Base-by-base conservation (phyloP, 2,329 filamentous ascomycete genomes). In the Didymella sp. region DNA sequence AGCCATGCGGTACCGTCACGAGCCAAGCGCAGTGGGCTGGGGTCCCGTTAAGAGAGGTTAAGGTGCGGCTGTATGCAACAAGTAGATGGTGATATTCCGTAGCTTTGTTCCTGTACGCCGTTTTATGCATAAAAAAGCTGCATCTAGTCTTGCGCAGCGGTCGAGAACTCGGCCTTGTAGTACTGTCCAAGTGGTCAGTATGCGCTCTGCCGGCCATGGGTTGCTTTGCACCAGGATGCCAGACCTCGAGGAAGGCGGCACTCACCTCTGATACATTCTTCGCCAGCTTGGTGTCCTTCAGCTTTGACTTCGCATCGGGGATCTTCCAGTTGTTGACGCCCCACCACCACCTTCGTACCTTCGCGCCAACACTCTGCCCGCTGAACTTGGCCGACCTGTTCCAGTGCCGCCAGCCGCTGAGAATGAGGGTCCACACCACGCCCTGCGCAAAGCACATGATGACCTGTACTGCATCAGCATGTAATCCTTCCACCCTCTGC, bases 341-440 rank as follows among this genome's bases (percentile, higher is more conserved):
- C 80, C 92, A 97, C 94, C 95, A 99, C 95, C 94, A 98, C 64
- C 92, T 83, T 67, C 95, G 84, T 45, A 95, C 79, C 64, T 85
- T 86, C 6, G 90, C 91, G 21, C 95, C 95, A 15, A 90, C 79
- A 24, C 87, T 88, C 66, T 86, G 87, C 8, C 95, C 95, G 61
- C 87, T 87, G 64, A 96, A 83, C 71, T 88, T 87, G 13, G 91
- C 88, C 56, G 84, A 89, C 58, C 85, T 84, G 76, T 98, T 97
- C 90, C 90, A 96, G 74, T 90, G 85, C 70, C 92, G 87, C 94
- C 94, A 98, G 53, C 94, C 95, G 64, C 86, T 87, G 51, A 96
- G 84, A 13, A 89, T 84, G 35, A 98, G 82, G 58, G 93, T 95
- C 84, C 94, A 97, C n/a, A 95, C 76, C 42, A 94, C 82, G 43